Conservation (phyloP, 192 early-diverging fungal species). For the Coemansia erecta region DNA sequence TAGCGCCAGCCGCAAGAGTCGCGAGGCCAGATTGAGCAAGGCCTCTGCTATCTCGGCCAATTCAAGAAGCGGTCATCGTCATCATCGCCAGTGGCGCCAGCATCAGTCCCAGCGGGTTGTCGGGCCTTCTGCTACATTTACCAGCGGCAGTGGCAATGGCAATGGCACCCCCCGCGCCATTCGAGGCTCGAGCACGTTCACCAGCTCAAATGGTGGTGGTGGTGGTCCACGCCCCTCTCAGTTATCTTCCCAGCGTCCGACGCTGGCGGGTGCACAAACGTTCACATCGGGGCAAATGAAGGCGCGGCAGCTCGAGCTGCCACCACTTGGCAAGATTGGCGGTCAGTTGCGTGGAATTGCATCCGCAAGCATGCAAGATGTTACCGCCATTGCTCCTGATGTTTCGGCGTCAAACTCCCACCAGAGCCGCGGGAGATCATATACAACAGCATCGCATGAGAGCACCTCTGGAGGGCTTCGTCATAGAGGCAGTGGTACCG, state of each 20-base stretch:
- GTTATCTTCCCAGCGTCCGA: not conserved
- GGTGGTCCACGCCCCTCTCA: slow-evolving; percentile 1
- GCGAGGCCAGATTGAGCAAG: not conserved
- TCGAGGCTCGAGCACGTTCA: slow-evolving; percentile 21
- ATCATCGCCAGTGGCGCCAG: slow-evolving; percentile 4
- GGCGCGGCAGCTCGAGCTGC: not conserved
- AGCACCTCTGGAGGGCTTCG: slow-evolving; percentile 5
- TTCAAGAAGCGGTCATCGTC: not conserved
- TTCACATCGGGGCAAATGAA: slow-evolving; percentile 12
- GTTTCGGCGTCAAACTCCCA: not conserved
- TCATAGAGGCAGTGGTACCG: slow-evolving; percentile 4
- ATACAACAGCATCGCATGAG: slow-evolving; percentile 5
- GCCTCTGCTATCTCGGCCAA: not conserved
- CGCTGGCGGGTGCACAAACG: slow-evolving; percentile 13
- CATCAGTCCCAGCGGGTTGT: not conserved
- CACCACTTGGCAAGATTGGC: not conserved
- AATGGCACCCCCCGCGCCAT: not conserved
- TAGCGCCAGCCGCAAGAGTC: not conserved
- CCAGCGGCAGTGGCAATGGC: not conserved
- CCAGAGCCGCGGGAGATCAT: slow-evolving; percentile 5
- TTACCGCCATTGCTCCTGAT: slow-evolving; percentile 3
- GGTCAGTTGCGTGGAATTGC: slow-evolving; percentile 14
- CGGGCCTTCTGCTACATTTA: not conserved
- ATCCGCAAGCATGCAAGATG: slow-evolving; percentile 43
- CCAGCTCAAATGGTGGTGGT: slow-evolving; percentile 1